Base-by-base conservation (phyloP, 306 rosid genomes). In the Lagenaria siceraria region DNA sequence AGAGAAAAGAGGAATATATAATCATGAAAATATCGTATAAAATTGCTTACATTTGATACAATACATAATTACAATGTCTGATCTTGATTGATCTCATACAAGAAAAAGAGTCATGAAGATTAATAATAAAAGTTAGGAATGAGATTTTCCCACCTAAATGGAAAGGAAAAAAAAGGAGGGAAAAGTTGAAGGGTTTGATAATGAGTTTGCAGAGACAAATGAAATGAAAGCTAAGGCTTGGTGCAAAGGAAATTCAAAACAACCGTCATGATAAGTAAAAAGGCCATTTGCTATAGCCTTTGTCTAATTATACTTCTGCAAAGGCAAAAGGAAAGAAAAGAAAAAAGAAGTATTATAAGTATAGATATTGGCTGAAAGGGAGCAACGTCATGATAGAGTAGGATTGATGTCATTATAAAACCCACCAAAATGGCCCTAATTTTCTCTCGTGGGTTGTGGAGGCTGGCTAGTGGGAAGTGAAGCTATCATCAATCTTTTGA, bases 381-480 rank as follows among this genome's bases (percentile, higher is more conserved):
- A 51, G 60, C 22, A 52, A 72, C 59, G 77, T 72, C 77, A 72
- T 51, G 77, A 72, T 18, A 72, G 77, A 13, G 77, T 72, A 42
- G 77, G 46, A 72, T 72, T 72, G 77, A 72, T 27, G 60, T 72
- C 77, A 72, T 72, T 25, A 72, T 72, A 72, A 51, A 72, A 48
- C 77, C 77, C 61, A 72, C 60, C 60, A 49, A 72, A 72, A 29
- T 51, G 60, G 27, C 76, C 61, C 38, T 48, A 51, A 15, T 15
- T 15, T 18, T 6, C 17, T 71, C 24, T 48, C 35, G 9, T 72
- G 58, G 40, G 25, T 72, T 27, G 60, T 24, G 58, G 76, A 42
- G 55, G 7, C 2, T 51, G 9, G 58, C 58, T 72, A 72, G 77
- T 72, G 77, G 76, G 25, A 49, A 8, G 77, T 6, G 55, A 51